These are phyloP conservation scores for Umbelopsis sp. DNA, from an alignment of 371 early-diverging fungal species.

Conservation along the genomic window DNA sequence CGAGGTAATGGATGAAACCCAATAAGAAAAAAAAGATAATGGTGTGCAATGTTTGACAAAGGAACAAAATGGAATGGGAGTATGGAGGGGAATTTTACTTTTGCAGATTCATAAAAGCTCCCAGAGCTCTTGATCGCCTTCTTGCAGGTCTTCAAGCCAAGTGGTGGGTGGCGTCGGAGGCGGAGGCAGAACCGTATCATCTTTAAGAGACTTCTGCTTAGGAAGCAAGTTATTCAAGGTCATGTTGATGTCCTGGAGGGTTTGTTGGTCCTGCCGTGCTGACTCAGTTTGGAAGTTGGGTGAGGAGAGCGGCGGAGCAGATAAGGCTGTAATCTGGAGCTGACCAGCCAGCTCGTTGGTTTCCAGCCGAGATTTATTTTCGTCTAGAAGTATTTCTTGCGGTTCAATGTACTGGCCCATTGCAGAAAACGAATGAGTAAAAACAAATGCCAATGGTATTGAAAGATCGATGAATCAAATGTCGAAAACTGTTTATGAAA, in stretches of 20 bases:
- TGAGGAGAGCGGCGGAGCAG: neutral
- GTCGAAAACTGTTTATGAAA: no score
- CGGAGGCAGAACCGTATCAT: neutral
- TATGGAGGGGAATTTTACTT: neutral
- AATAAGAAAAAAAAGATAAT: no score
- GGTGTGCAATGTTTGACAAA: no score
- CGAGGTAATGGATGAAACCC: no score
- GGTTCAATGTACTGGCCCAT: neutral
- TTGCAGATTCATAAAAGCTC: neutral
- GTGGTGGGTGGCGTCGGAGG: no score
- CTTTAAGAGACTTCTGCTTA: neutral
- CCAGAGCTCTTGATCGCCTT: constrained; percentile 1
- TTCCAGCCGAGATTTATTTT: neutral
- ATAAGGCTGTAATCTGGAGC: neutral
- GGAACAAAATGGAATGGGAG: no score
- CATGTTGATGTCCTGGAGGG: neutral
- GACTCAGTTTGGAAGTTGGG: neutral
- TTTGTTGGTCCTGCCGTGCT: neutral
- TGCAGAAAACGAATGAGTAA: neutral
- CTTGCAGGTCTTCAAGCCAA: no score
- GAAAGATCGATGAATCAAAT: no score
- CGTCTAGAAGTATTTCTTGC: neutral
- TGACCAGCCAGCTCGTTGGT: neutral
- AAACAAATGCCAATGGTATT: no score
- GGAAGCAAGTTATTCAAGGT: neutral